Base-by-base conservation (phyloP, 768 basidiomycete species). In the Cystofilobasidium bisporidii region DNA sequence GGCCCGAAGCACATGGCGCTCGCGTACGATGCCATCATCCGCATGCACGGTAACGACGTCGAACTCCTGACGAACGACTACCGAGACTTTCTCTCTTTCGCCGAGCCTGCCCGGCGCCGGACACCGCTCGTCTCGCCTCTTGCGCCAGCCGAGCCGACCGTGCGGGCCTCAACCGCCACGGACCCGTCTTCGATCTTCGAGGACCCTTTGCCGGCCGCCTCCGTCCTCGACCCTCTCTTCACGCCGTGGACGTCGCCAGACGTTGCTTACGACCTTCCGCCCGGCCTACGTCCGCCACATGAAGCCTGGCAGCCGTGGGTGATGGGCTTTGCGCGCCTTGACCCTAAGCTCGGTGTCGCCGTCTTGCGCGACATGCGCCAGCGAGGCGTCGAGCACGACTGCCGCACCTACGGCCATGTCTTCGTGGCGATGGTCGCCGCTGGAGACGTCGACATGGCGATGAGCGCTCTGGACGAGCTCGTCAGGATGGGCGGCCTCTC, bases 331-430 rank as follows among this genome's bases (percentile, higher is more conserved):
- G 17, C 22, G 18, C 28, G 28, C 22, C 30, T 61, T 15, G 60
- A 61, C 26, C 40, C 41, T 2, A 18, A 61, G 28, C 45, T 61
- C 20, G 60, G 24, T 2, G n/a, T 28, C 24, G 17, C 28, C 14
- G 60, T 61, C 24, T n/a, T 61, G 2, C 33, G 40, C 20, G 60
- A 61, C 38, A 61, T 61, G 60, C 40, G 40, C 24, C 9, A 43
- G 36, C 60, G 60, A 5, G 28, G 30, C 40, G 40, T 61, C 14
- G 41, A 14, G 4, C 17, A 18, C 3, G 60, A 61, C 40, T n/a
- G 40, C 18, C 45, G 40, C 28, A 11, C 28, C 6, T 61, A 47
- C 40, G 40, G 24, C 30, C 40, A 61, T 14, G 17, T 61, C 40
- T 24, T 61, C 36, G 36, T 40, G 20, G 24, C 17, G 1, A 30